A percentile compares a stretch with the other conserved stretches of the same genome.
Evolutionary conservation across 2,329 filamentous ascomycete genomes (phyloP).

Genomic region (Fulvia fulva): DNA sequence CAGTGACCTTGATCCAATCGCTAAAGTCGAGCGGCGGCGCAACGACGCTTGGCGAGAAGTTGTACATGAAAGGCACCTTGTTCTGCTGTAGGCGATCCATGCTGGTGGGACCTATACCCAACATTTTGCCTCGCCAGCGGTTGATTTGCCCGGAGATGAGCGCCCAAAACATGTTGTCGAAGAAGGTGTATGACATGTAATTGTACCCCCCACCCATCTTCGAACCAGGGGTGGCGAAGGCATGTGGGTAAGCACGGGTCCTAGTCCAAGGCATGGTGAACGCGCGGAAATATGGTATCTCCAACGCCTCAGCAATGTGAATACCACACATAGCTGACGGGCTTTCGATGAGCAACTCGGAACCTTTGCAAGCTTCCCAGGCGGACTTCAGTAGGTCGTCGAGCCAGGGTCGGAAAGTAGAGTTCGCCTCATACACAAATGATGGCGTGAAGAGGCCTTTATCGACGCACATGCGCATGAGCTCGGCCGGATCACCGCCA

Average conservation of each 20-base stretch:
- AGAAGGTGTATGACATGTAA: conserved; percentile 90
- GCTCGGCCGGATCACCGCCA: conserved; percentile 84
- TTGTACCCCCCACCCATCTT: conserved; percentile 97
- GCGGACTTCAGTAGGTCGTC: conserved; percentile 80
- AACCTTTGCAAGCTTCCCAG: conserved; percentile 78
- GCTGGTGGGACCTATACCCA: conserved; percentile 74
- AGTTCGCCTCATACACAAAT: conserved; percentile 82
- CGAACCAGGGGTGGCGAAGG: conserved; percentile 86
- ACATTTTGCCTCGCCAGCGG: conserved; percentile 77
- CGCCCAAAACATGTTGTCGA: conserved; percentile 96
- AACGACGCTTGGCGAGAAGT: conserved; percentile 93
- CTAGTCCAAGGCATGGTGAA: conserved; percentile 99
- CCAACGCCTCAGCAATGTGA: conserved; percentile 89
- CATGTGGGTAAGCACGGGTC: conserved; percentile 91
- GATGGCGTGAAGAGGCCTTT: conserved; percentile 95
- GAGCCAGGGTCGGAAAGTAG: conserved; percentile 90
- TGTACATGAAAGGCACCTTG: conserved; percentile 97
- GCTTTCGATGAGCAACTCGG: conserved; percentile 88
- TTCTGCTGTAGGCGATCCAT: conserved; percentile 91
- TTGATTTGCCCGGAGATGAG: conserved; percentile 89
- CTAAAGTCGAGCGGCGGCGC: conserved; percentile 90
- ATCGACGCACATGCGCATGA: conserved; percentile 95
- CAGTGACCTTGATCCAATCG: conserved; percentile 95
- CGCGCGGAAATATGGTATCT: conserved; percentile 91
- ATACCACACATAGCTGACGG: conserved; percentile 97